Evolutionary conservation across 257 asterid species (phyloP).

Genomic region (Solanum sejunctum): DNA sequence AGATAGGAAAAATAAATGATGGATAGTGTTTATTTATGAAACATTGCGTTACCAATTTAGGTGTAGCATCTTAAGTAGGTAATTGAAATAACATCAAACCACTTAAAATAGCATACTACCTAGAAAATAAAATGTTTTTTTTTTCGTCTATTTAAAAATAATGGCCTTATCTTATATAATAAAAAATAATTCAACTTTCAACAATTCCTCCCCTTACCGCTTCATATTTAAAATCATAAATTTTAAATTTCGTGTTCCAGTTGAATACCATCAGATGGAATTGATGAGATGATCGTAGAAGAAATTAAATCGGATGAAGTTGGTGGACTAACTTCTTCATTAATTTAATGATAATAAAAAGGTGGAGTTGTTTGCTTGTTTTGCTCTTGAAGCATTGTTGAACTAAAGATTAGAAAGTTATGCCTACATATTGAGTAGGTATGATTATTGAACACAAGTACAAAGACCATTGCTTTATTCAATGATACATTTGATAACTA

Average conservation of each 20-base stretch:
- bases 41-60: constrained; percentile 3
- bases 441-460: neutral
- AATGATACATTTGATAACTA: neutral
- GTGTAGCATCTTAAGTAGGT: constrained; percentile 3
- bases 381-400: neutral
- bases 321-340: constrained; percentile 1
- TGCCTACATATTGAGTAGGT: neutral
- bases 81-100: neutral
- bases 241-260: neutral
- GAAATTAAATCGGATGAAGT: neutral
- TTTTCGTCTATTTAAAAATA: neutral
- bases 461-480: neutral
- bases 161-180: neutral
- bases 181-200: neutral
- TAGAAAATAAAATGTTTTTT: neutral
- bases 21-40: neutral
- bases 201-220: neutral
- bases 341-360: neutral
- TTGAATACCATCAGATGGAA: neutral
- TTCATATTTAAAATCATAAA: neutral
- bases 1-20: neutral
- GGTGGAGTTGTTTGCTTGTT: neutral
- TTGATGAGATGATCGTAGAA: neutral
- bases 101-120: neutral
- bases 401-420: neutral